Evolutionary conservation across 2,329 filamentous ascomycete genomes (phyloP).

Genomic region (Penicillium sp.): DNA sequence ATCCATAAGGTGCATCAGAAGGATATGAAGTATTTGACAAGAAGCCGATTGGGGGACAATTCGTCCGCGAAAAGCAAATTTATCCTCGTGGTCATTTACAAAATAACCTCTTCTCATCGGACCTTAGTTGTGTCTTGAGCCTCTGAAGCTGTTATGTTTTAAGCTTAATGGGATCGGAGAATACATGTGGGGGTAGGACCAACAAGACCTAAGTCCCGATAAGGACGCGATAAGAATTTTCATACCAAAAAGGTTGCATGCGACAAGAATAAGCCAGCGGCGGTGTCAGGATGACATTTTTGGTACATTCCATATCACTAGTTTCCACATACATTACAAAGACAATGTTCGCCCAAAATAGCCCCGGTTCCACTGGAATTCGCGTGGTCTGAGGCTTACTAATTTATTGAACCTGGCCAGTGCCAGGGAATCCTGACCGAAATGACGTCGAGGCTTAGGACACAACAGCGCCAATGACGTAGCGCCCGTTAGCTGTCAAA

Average conservation of each 20-base stretch:
- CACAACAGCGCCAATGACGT: slow-evolving; percentile 21
- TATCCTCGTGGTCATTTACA: no score
- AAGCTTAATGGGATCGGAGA: background rate
- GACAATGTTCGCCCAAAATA: background rate
- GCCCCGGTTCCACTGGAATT: slow-evolving; percentile 1
- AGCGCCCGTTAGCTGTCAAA: slow-evolving; percentile 18
- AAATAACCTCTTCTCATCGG: no score
- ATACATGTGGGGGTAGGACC: background rate
- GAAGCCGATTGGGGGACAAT: no score
- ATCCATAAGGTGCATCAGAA: no score
- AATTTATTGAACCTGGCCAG: slow-evolving; percentile 13
- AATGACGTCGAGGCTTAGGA: slow-evolving; percentile 25
- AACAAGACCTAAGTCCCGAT: background rate
- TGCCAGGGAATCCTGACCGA: slow-evolving; percentile 15
- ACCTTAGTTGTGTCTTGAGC: no score
- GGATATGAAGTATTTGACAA: no score
- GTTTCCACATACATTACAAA: background rate
- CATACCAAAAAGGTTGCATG: background rate
- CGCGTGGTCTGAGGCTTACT: slow-evolving; percentile 9
- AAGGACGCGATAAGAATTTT: background rate
- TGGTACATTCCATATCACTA: slow-evolving; percentile 47
- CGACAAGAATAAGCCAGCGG: background rate
- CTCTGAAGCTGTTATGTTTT: background rate
- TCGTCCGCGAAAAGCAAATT: no score
- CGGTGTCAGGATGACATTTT: slow-evolving; percentile 64